phyloP scores from a whole-genome alignment of 371 early-diverging fungal genomes.

The Mortierella sp. region DNA sequence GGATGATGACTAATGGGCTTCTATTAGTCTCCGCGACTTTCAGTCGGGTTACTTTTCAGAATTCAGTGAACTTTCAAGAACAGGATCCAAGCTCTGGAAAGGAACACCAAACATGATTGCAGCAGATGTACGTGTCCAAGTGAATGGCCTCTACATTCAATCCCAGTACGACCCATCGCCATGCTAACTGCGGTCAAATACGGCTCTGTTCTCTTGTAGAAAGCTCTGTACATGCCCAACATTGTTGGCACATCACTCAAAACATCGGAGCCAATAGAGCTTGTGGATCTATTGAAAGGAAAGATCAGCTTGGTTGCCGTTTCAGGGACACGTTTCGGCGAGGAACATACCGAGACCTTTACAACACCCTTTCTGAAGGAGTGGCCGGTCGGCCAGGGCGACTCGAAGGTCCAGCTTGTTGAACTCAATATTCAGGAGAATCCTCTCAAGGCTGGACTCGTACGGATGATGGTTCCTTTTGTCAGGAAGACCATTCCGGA shows the following conservation, averaged over 20 bases:
- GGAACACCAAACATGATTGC: conserved; percentile 36
- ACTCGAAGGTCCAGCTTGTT: conserved; percentile 31
- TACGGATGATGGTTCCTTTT: conserved; percentile 69
- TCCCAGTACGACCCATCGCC: background rate
- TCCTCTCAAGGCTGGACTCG: conserved; percentile 67
- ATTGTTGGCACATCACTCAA: conserved; percentile 68
- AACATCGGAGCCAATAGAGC: conserved; percentile 62
- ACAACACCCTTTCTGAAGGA: conserved; percentile 44
- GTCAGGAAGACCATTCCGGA: conserved; percentile 67
- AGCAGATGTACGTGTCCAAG: conserved; percentile 28
- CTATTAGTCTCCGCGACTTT: conserved; percentile 34
- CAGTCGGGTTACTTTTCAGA: conserved; percentile 53
- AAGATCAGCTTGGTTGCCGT: conserved; percentile 74
- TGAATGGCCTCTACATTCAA: background rate
- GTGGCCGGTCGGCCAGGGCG: conserved; percentile 14
- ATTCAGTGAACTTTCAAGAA: conserved; percentile 42
- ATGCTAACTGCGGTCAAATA: background rate
- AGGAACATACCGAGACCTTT: conserved; percentile 57
- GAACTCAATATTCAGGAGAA: conserved; percentile 76
- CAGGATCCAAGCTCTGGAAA: conserved; percentile 49
- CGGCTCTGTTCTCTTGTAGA: conserved; percentile 43
- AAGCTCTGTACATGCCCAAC: conserved; percentile 78
- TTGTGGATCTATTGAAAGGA: conserved; percentile 64
- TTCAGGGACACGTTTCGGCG: conserved; percentile 78
- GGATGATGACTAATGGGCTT: too few species aligned